These are phyloP conservation scores for Neurospora sp. DNA, from an alignment of 495 filamentous ascomycete genomes.

Conservation along the genomic window DNA sequence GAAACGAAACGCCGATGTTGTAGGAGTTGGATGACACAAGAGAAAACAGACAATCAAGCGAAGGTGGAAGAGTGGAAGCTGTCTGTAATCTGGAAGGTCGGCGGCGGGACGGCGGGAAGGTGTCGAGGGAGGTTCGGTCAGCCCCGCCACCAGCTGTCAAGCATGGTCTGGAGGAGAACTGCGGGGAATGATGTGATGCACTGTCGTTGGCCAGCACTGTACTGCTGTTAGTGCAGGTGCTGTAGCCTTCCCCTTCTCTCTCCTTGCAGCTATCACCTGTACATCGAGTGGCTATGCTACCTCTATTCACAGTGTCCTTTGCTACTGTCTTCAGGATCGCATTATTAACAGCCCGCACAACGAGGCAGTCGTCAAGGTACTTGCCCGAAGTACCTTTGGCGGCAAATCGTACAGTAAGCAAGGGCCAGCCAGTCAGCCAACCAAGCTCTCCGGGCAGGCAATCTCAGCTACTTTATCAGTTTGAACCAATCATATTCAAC, in stretches of 20 bases:
- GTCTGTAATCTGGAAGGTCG: background rate
- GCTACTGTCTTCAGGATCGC: background rate
- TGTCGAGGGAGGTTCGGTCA: slow-evolving; percentile 2
- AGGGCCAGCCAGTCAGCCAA: background rate
- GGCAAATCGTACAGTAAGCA: background rate
- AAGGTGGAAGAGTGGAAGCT: background rate
- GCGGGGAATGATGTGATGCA: slow-evolving; percentile 8
- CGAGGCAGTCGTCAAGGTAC: background rate
- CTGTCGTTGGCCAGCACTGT: background rate
- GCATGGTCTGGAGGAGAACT: background rate
- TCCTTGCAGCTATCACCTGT: background rate
- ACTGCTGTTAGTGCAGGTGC: background rate
- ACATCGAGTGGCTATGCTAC: background rate
- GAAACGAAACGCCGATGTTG: background rate
- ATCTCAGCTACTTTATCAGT: background rate
- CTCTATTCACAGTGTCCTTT: background rate
- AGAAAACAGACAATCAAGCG: background rate
- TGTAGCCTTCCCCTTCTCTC: background rate
- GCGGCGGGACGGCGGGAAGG: background rate
- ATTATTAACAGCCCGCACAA: background rate
- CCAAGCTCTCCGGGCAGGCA: background rate
- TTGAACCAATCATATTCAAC: background rate
- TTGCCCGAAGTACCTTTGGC: background rate
- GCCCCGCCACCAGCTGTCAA: slow-evolving; percentile 10
- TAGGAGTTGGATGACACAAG: background rate